Evolutionary conservation across 78 protist genomes (phyloP).

Genomic region (Mantamonas sphyraenae): DNA sequence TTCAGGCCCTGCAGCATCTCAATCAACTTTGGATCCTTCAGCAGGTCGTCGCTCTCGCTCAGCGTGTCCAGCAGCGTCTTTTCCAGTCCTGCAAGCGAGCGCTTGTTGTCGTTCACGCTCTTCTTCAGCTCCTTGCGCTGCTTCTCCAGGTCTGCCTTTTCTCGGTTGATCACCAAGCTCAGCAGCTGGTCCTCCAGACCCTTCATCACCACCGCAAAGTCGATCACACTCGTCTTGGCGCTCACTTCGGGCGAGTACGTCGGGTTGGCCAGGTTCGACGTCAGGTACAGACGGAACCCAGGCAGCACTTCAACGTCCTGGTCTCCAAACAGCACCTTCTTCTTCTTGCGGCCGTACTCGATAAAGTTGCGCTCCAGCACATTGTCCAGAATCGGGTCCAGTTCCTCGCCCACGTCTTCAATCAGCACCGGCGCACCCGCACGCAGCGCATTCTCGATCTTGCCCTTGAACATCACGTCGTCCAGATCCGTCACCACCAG

Average conservation of each 20-base stretch:
- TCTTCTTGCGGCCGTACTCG: constrained; percentile 35
- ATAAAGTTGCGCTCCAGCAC: constrained; percentile 69
- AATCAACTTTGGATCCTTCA: no score
- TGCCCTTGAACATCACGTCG: constrained; percentile 38
- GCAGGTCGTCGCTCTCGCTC: no score
- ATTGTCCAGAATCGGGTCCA: constrained; percentile 82
- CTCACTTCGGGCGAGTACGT: constrained; percentile 79
- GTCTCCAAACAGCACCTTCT: constrained; percentile 59
- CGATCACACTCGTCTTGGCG: constrained; percentile 67
- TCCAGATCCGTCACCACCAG: constrained; percentile 27
- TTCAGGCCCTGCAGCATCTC: no score
- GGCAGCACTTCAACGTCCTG: constrained; percentile 55
- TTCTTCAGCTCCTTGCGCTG: constrained; percentile 49
- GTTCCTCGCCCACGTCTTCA: constrained; percentile 60
- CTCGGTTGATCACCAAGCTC: constrained; percentile 57
- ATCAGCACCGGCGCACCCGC: constrained; percentile 65
- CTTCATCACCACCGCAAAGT: constrained; percentile 74
- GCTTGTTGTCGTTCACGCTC: constrained; percentile 60
- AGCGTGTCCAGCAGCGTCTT: no score
- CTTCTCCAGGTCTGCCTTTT: constrained; percentile 72
- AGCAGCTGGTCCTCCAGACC: constrained; percentile 87
- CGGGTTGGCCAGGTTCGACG: constrained; percentile 80
- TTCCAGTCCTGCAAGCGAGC: no score
- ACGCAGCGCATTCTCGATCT: constrained; percentile 53
- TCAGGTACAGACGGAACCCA: constrained; percentile 41